A percentile compares a stretch with the other conserved stretches of the same genome.
These are phyloP conservation scores for Hibiscus mutabilis DNA, from an alignment of 345 rosid genomes.

Conservation along the genomic window DNA sequence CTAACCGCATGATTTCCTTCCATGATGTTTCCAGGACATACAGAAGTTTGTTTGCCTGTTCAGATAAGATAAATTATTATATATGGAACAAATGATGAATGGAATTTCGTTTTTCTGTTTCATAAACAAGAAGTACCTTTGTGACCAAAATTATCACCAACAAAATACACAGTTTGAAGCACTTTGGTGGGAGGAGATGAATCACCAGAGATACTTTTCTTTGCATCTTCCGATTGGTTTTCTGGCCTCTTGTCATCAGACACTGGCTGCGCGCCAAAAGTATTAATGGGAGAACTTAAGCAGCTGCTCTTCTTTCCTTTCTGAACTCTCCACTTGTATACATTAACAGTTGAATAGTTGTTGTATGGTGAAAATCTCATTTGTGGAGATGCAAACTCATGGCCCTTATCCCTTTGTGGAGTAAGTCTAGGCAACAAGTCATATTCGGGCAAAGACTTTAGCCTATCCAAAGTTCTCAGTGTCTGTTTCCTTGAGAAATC, in stretches of 20 bases:
- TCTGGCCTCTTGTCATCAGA: constrained; percentile 9
- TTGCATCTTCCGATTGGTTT: constrained; percentile 18
- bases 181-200: constrained; percentile 10
- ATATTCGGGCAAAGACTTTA: constrained; percentile 34
- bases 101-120: neutral
- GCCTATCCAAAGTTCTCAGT: constrained; percentile 28
- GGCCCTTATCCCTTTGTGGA: constrained; percentile 19
- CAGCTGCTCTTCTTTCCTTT: constrained; percentile 22
- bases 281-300: constrained; percentile 18
- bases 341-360: constrained; percentile 25
- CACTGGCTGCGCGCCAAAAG: constrained; percentile 13
- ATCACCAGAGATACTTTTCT: constrained; percentile 4
- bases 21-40: constrained; percentile 16
- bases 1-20: neutral
- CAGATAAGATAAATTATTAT: constrained; percentile 2
- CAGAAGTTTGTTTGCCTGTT: constrained; percentile 10
- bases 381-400: constrained; percentile 19
- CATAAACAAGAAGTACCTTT: constrained; percentile 22
- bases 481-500: constrained; percentile 24
- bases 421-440: constrained; percentile 30
- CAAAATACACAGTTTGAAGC: constrained; percentile 9
- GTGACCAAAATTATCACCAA: constrained; percentile 9
- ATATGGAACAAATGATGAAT: neutral
- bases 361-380: constrained; percentile 31
- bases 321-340: constrained; percentile 28